These are phyloP conservation scores for Megacollybia platyphylla DNA, from an alignment of 1,284 basidiomycete genomes.

Conservation along the genomic window DNA sequence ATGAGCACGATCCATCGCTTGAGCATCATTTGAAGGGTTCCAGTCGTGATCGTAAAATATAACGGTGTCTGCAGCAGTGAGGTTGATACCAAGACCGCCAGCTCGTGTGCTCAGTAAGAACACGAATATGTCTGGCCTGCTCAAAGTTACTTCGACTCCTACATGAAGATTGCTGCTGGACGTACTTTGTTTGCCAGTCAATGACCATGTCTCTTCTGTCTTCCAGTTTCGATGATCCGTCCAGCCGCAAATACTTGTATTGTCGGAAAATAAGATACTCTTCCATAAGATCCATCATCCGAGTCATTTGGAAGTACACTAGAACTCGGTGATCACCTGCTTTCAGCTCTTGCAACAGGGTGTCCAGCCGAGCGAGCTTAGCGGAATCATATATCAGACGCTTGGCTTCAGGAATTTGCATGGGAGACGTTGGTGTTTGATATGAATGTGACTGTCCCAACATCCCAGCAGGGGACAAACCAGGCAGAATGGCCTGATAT, in stretches of 20 bases:
- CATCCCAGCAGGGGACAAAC: conserved; percentile 59
- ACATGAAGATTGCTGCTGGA: conserved; percentile 7
- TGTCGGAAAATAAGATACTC: conserved; percentile 97
- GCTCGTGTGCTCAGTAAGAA: conserved; percentile 95
- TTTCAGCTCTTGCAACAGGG: conserved; percentile 86
- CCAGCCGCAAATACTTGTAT: conserved; percentile 94
- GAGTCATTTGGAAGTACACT: conserved; percentile 99
- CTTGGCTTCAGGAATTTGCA: conserved; percentile 94
- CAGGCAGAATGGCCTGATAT: conserved; percentile 45
- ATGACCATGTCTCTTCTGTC: conserved; percentile 99
- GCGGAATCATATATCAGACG: conserved; percentile 95
- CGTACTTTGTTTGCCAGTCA: conserved; percentile 95
- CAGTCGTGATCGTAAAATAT: conserved; percentile 99
- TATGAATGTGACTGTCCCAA: conserved; percentile 54
- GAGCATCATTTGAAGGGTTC: conserved; percentile 99
- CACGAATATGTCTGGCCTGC: conserved; percentile 86
- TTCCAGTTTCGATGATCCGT: conserved; percentile 92
- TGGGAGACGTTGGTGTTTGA: conserved; percentile 75
- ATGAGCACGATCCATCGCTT: conserved; percentile 99
- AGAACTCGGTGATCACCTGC: conserved; percentile 88
- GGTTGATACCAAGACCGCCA: conserved; percentile 95
- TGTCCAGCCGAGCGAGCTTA: conserved; percentile 88
- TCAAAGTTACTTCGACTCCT: background rate
- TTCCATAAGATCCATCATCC: conserved; percentile 99
- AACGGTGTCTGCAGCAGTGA: conserved; percentile 96